A percentile compares a stretch with the other conserved stretches of the same genome.
Conservation (phyloP, 345 rosid species). For the Gossypium thurberi region DNA sequence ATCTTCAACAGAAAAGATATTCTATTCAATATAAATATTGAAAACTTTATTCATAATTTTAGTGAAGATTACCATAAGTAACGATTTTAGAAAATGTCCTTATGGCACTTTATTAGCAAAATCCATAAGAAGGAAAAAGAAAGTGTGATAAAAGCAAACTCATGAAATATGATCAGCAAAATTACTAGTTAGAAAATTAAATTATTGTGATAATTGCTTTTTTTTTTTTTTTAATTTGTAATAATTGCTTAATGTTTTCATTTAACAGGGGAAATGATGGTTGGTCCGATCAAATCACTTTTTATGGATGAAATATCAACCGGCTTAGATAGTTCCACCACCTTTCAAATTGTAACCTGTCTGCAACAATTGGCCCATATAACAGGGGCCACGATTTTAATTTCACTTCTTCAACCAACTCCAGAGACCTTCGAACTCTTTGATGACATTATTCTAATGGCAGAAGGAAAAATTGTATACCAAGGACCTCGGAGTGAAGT, state of each 20-base stretch:
- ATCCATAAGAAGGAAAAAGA: no score
- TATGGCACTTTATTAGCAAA: no score
- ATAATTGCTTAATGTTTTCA: slow-evolving; percentile 9
- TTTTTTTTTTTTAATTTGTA: no score
- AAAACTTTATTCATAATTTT: no score
- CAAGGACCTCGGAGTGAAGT: slow-evolving; percentile 54
- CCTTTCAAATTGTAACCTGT: slow-evolving; percentile 59
- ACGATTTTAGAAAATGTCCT: no score
- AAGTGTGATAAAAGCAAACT: no score
- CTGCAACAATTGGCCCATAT: slow-evolving; percentile 56
- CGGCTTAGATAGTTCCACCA: slow-evolving; percentile 71
- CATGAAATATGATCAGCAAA: no score
- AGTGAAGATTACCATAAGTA: no score
- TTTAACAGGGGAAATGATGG: slow-evolving; percentile 56
- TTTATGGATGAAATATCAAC: slow-evolving; percentile 79
- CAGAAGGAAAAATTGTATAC: slow-evolving; percentile 63
- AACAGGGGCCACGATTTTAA: slow-evolving; percentile 41
- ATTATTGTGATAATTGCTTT: no score
- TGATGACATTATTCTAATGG: slow-evolving; percentile 54
- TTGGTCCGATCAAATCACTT: slow-evolving; percentile 60
- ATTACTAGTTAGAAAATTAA: no score
- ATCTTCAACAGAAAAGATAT: no score
- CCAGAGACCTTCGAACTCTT: slow-evolving; percentile 71
- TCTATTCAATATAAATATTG: no score
- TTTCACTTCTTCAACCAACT: slow-evolving; percentile 72